A percentile compares a stretch with the other conserved stretches of the same genome.
Conservation (phyloP, 2,329 filamentous ascomycete genomes). For the Hypoxylon sp. region DNA sequence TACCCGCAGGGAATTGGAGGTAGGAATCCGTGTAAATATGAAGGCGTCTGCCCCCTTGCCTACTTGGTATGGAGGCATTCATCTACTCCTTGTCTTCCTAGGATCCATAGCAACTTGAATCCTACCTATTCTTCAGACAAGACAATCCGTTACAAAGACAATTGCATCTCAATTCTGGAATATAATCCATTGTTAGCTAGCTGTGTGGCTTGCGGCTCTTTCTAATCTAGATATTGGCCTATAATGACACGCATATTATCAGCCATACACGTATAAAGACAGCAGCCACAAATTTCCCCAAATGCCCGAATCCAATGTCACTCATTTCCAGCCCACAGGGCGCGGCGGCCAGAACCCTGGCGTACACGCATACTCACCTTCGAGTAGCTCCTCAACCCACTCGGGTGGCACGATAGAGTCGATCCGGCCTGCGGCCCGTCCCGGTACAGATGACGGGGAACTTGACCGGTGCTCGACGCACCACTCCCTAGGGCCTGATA, state of each 20-base stretch:
- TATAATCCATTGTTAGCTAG: conserved; percentile 8
- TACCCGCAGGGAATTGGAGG: conserved; percentile 10
- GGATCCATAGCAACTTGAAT: conserved; percentile 22
- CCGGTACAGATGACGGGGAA: conserved; percentile 26
- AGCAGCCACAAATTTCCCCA: conserved; percentile 5
- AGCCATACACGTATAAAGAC: conserved; percentile 18
- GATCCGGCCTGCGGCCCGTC: conserved; percentile 28
- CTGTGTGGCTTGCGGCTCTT: conserved; percentile 17
- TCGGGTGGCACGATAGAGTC: conserved; percentile 39
- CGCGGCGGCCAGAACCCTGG: conserved; percentile 9
- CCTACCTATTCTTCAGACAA: conserved; percentile 12
- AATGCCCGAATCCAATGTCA: conserved; percentile 43
- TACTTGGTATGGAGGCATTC: conserved; percentile 28
- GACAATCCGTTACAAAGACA: conserved; percentile 19
- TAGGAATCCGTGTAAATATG: conserved; percentile 37
- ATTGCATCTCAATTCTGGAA: conserved; percentile 8
- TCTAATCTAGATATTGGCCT: conserved; percentile 36
- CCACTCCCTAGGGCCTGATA: conserved; percentile 53
- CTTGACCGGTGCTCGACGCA: conserved; percentile 52
- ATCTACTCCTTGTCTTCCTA: conserved; percentile 19
- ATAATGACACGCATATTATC: conserved; percentile 43
- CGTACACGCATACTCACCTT: conserved; percentile 8
- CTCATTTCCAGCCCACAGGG: conserved; percentile 15
- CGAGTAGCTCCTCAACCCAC: conserved; percentile 40
- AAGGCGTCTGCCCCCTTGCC: conserved; percentile 17